Percentiles rank a stretch among this genome's conserved stretches.
Conservation (phyloP, 192 early-diverging fungal genomes). For the Coemansia sp. region DNA sequence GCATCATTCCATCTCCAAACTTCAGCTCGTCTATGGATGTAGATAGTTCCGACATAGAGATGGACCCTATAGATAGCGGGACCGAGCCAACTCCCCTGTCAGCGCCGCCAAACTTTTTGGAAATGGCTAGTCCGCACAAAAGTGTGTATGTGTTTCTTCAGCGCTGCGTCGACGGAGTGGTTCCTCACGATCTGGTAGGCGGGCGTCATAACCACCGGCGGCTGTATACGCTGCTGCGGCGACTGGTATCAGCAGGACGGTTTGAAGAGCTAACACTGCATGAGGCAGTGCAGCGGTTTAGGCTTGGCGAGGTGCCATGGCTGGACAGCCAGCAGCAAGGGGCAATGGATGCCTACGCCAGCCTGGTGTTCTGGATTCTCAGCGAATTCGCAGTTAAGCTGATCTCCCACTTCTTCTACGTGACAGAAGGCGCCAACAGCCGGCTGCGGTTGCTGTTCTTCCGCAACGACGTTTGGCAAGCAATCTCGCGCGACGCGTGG, state of each 20-base stretch:
- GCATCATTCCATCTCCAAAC: background rate
- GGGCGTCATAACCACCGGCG: constrained; percentile 55
- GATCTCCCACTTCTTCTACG: constrained; percentile 68
- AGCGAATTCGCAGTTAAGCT: constrained; percentile 59
- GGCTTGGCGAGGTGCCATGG: constrained; percentile 47
- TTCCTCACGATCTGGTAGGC: constrained; percentile 67
- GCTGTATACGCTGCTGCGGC: constrained; percentile 57
- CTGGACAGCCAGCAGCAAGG: background rate
- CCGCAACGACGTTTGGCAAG: constrained; percentile 72
- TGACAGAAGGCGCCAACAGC: constrained; percentile 68
- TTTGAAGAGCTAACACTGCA: constrained; percentile 62
- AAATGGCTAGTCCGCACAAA: constrained; percentile 14
- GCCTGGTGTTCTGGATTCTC: constrained; percentile 69
- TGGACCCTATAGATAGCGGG: background rate
- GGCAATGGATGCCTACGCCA: constrained; percentile 54
- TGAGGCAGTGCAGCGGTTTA: constrained; percentile 58
- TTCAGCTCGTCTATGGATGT: background rate
- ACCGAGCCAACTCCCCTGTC: too few relatives aligned
- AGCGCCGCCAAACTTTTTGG: constrained; percentile 13
- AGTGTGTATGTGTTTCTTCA: constrained; percentile 55
- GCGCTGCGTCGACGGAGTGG: constrained; percentile 51
- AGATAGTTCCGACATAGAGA: background rate
- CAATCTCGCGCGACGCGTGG: constrained; percentile 53
- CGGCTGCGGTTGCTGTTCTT: constrained; percentile 72
- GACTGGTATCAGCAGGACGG: constrained; percentile 57